These are phyloP conservation scores for Elsinoe australis DNA, from an alignment of 2,329 filamentous ascomycete genomes.

Conservation along the genomic window DNA sequence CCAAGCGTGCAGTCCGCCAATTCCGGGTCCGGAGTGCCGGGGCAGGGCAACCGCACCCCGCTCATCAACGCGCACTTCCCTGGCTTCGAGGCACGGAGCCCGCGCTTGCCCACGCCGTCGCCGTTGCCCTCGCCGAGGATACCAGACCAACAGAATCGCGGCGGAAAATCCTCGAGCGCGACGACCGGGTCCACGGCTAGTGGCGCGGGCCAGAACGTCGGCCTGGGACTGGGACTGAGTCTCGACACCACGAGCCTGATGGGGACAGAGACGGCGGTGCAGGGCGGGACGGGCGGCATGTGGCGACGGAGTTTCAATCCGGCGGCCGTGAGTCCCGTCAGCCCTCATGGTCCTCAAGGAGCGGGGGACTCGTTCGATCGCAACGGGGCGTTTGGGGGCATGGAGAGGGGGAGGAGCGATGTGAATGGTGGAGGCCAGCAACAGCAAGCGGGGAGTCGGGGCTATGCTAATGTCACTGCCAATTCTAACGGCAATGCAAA, in stretches of 20 bases:
- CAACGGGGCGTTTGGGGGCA: background rate
- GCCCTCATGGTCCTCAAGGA: background rate
- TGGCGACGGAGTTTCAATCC: slow-evolving; percentile 20
- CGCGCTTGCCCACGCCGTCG: background rate
- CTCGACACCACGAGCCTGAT: background rate
- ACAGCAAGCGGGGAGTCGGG: background rate
- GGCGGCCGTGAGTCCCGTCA: slow-evolving; percentile 14
- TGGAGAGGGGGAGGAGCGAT: background rate
- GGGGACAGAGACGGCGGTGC: slow-evolving; percentile 6
- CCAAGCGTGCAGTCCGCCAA: slow-evolving; percentile 5
- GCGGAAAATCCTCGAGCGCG: too few species aligned
- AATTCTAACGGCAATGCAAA: too few species aligned
- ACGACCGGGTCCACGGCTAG: background rate
- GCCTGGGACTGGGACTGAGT: background rate
- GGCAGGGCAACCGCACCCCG: slow-evolving; percentile 8
- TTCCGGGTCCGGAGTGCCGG: too few species aligned
- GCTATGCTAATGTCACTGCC: too few species aligned
- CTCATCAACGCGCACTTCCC: slow-evolving; percentile 1
- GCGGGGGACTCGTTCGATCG: too few species aligned
- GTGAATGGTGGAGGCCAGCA: too few species aligned
- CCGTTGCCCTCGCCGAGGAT: background rate
- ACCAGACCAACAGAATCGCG: background rate
- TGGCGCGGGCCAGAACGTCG: background rate
- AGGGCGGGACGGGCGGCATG: background rate
- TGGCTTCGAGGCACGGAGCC: background rate